A percentile compares a stretch with the other conserved stretches of the same genome.
Conservation (phyloP, 352 stramenopile species). For the Thalassiosira pacifica region DNA sequence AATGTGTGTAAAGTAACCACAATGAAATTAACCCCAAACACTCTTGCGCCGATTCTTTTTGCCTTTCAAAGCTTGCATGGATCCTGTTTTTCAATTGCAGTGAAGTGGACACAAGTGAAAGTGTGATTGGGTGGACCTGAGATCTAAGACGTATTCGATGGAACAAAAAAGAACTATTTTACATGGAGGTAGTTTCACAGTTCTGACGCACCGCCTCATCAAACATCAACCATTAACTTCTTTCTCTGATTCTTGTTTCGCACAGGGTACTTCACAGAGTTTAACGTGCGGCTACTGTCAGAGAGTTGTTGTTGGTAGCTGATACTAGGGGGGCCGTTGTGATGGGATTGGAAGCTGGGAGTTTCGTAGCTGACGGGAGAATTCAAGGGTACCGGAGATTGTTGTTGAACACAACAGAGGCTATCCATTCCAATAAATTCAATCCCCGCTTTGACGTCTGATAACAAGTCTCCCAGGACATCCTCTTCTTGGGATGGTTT, state of each 20-base stretch:
- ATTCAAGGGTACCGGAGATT: neutral
- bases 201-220: neutral
- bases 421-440: conserved; percentile 40
- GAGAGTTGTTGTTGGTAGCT: no score
- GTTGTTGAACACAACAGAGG: conserved; percentile 31
- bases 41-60: neutral
- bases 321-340: no score
- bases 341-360: no score
- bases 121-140: neutral
- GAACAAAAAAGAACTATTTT: neutral
- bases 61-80: no score
- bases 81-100: no score
- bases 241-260: no score
- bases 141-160: neutral
- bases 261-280: neutral
- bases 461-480: conserved; percentile 38
- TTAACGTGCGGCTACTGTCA: conserved; percentile 1
- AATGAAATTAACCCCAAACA: conserved; percentile 5
- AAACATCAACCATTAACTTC: no score
- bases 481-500: conserved; percentile 5
- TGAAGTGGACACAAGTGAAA: no score
- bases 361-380: neutral
- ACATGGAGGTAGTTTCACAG: conserved; percentile 2
- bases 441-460: conserved; percentile 49
- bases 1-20: conserved; percentile 23